Conservation (phyloP, 345 rosid species). For the Hibiscus tridactylites region DNA sequence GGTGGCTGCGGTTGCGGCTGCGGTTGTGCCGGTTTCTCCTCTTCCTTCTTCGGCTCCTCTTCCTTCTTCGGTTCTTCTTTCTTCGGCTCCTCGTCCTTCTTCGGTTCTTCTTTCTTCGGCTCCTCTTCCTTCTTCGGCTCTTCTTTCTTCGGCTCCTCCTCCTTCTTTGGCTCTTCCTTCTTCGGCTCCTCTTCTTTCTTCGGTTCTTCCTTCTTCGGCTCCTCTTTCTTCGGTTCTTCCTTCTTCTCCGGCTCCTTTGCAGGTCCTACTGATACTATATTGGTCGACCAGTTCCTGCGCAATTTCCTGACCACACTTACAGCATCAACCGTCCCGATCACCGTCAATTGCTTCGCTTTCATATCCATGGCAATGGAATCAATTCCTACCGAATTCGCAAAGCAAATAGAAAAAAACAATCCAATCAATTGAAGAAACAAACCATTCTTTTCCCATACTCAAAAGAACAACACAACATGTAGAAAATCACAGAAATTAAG, state of each 20-base stretch:
- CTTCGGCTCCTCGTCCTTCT: constrained; percentile 33
- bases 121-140: constrained; percentile 46
- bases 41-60: constrained; percentile 47
- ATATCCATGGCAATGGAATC: constrained; percentile 78
- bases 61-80: constrained; percentile 39
- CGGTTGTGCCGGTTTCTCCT: constrained; percentile 20
- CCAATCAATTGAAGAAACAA: background rate
- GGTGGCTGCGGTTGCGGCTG: constrained; percentile 24
- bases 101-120: constrained; percentile 24
- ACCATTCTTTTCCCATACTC: background rate
- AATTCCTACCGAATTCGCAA: constrained; percentile 37
- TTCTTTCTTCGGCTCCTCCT: constrained; percentile 26
- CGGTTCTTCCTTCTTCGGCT: constrained; percentile 56
- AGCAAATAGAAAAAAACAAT: background rate
- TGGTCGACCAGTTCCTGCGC: constrained; percentile 72
- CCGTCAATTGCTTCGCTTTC: constrained; percentile 70
- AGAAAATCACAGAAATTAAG: background rate
- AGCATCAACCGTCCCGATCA: constrained; percentile 70
- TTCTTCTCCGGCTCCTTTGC: constrained; percentile 74
- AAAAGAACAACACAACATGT: background rate
- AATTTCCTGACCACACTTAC: constrained; percentile 60
- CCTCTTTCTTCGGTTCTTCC: constrained; percentile 17
- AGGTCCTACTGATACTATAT: constrained; percentile 66
- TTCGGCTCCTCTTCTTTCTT: constrained; percentile 47
- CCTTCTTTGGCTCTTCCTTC: constrained; percentile 50